Conservation (phyloP, 768 basidiomycete genomes). For the Tulasnella sp. region DNA sequence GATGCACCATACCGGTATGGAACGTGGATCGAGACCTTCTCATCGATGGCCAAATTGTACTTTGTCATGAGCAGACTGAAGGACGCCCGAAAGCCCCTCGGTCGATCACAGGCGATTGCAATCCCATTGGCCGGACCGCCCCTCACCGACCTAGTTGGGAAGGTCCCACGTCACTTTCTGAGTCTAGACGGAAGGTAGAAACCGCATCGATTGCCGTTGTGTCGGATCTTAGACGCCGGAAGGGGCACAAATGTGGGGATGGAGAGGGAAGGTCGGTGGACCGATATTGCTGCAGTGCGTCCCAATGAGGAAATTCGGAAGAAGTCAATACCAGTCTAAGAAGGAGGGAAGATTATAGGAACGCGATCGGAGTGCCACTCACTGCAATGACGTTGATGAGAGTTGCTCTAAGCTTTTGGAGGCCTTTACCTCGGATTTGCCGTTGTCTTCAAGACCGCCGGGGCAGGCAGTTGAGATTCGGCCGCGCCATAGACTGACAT, state of each 20-base stretch:
- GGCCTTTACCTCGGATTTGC: not conserved
- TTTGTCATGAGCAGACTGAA: not conserved
- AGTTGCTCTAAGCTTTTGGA: not conserved
- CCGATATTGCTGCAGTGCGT: not conserved
- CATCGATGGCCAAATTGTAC: not conserved
- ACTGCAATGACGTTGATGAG: conserved; percentile 9
- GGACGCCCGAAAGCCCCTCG: conserved; percentile 1
- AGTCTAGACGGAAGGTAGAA: not conserved
- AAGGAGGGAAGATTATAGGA: not conserved
- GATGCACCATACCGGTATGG: not conserved
- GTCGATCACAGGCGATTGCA: conserved; percentile 11
- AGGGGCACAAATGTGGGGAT: not conserved
- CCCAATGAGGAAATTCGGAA: not conserved
- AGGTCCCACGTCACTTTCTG: conserved; percentile 11
- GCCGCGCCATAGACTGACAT: not conserved
- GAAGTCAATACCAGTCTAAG: not conserved
- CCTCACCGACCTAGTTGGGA: not conserved
- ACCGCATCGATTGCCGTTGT: conserved; percentile 4
- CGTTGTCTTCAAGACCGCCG: not conserved
- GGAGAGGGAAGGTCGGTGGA: not conserved
- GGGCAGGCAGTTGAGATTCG: conserved; percentile 7
- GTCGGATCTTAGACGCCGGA: conserved; percentile 3
- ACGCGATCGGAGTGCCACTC: not conserved
- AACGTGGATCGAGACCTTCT: conserved; percentile 2
- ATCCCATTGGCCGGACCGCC: not conserved